These are phyloP conservation scores for Cerioporus squamosus DNA, from an alignment of 1,284 basidiomycete species.

Conservation along the genomic window DNA sequence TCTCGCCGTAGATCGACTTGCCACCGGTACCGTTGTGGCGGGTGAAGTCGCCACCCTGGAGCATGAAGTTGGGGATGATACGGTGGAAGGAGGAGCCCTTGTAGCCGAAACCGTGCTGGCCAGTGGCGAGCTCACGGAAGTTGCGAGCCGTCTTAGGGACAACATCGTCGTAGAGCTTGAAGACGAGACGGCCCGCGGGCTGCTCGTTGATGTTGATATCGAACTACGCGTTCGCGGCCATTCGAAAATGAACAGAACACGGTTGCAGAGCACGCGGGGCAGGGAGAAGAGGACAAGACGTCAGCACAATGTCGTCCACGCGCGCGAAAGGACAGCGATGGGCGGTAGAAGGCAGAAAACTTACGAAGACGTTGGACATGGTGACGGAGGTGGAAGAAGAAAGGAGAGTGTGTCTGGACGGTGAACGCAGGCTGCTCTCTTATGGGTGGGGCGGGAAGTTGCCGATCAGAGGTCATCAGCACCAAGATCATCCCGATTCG, in stretches of 20 bases:
- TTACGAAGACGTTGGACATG: constrained; percentile 56
- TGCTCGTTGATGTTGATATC: constrained; percentile 62
- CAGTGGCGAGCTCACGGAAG: constrained; percentile 56
- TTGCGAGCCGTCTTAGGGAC: constrained; percentile 53
- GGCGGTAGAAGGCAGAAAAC: constrained; percentile 24
- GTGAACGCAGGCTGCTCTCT: constrained; percentile 23
- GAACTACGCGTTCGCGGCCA: constrained; percentile 39
- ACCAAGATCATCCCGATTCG: constrained; percentile 30
- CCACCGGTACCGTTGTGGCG: constrained; percentile 85
- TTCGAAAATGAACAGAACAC: not conserved
- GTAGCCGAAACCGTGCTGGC: constrained; percentile 47
- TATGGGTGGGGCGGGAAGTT: constrained; percentile 32
- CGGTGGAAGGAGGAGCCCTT: constrained; percentile 42
- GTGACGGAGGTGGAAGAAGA: constrained; percentile 25
- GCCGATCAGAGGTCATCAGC: constrained; percentile 38
- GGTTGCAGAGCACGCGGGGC: not conserved
- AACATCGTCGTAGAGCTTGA: constrained; percentile 62
- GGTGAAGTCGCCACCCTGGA: constrained; percentile 79
- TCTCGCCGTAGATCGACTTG: constrained; percentile 90
- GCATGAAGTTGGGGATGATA: constrained; percentile 51
- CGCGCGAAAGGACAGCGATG: too few species aligned
- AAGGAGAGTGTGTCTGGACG: constrained; percentile 24
- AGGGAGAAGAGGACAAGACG: not conserved
- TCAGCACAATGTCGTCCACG: constrained; percentile 1
- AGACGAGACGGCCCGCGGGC: constrained; percentile 54